Conservation (phyloP, 805 yeast genomes). For the Lachancea kluyveri region DNA sequence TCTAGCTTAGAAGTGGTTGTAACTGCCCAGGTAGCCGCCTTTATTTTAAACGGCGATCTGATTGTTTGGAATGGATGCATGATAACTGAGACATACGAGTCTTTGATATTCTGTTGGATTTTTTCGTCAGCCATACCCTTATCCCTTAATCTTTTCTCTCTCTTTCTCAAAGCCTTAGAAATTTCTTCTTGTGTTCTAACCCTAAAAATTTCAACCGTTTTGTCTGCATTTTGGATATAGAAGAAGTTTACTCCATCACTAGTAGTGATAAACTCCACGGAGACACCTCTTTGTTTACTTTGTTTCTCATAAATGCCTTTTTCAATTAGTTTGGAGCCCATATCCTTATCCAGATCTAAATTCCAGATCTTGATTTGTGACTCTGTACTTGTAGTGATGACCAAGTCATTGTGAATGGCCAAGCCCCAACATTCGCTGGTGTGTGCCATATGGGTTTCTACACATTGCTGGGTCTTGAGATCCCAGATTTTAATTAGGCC, state of each 20-base stretch:
- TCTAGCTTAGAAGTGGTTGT: slow-evolving; percentile 46
- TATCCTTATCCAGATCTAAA: slow-evolving; percentile 48
- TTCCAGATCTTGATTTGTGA: slow-evolving; percentile 82
- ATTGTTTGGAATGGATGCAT: slow-evolving; percentile 65
- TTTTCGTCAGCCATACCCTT: slow-evolving; percentile 62
- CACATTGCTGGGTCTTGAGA: slow-evolving; percentile 76
- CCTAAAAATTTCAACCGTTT: slow-evolving; percentile 74
- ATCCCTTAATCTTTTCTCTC: slow-evolving; percentile 71
- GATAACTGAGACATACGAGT: slow-evolving; percentile 46
- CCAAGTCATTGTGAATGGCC: slow-evolving; percentile 41
- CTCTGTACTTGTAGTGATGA: slow-evolving; percentile 72
- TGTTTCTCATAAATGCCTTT: slow-evolving; percentile 68
- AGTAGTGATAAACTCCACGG: slow-evolving; percentile 41
- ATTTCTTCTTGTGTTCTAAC: slow-evolving; percentile 72
- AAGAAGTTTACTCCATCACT: slow-evolving; percentile 37
- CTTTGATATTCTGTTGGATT: slow-evolving; percentile 42
- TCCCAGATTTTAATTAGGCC: slow-evolving; percentile 95
- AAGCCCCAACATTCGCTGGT: slow-evolving; percentile 91
- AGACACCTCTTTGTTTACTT: slow-evolving; percentile 65
- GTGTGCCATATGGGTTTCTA: slow-evolving; percentile 93
- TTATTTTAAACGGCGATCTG: slow-evolving; percentile 58
- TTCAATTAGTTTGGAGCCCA: slow-evolving; percentile 47
- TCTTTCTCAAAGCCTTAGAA: slow-evolving; percentile 64
- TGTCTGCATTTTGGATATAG: slow-evolving; percentile 72
- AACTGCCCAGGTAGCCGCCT: slow-evolving; percentile 59